Evolutionary conservation across 2,329 filamentous ascomycete genomes (phyloP).

Genomic region (Nannizziopsis barbatae): DNA sequence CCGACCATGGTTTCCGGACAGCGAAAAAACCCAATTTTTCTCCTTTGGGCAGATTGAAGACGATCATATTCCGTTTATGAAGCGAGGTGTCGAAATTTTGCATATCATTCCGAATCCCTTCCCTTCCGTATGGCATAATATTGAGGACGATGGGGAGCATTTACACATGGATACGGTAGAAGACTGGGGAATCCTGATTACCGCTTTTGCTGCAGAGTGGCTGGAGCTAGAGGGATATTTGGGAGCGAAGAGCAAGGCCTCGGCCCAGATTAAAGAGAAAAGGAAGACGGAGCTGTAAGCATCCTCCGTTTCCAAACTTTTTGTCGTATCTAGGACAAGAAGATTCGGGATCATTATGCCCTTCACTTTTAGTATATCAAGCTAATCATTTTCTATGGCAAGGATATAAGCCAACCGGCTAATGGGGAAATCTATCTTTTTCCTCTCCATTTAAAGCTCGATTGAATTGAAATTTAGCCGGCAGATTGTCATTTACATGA

Average conservation of each 20-base stretch:
- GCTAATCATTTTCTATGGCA: background rate
- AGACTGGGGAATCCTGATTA: conserved; percentile 78
- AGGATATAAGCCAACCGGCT: background rate
- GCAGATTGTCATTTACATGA: background rate
- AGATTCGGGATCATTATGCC: background rate
- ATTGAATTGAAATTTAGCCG: background rate
- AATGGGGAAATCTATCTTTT: background rate
- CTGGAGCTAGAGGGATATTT: conserved; percentile 62
- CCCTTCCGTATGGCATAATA: conserved; percentile 65
- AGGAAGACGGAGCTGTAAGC: conserved; percentile 35
- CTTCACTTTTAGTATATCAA: background rate
- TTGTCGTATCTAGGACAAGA: background rate
- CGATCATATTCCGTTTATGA: conserved; percentile 86
- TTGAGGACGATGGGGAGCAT: conserved; percentile 72
- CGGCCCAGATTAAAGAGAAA: conserved; percentile 13
- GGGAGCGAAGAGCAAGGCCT: conserved; percentile 6
- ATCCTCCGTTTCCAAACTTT: background rate
- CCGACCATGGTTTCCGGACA: conserved; percentile 55
- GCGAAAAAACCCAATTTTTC: conserved; percentile 44
- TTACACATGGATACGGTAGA: conserved; percentile 67
- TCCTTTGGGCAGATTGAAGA: conserved; percentile 51
- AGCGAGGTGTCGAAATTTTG: conserved; percentile 71
- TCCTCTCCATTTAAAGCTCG: background rate
- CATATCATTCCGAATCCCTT: conserved; percentile 62
- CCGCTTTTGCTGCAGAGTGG: conserved; percentile 83